These are phyloP conservation scores for Schizosaccharomyces japonicus DNA, from an alignment of 805 yeast genomes.

Conservation along the genomic window DNA sequence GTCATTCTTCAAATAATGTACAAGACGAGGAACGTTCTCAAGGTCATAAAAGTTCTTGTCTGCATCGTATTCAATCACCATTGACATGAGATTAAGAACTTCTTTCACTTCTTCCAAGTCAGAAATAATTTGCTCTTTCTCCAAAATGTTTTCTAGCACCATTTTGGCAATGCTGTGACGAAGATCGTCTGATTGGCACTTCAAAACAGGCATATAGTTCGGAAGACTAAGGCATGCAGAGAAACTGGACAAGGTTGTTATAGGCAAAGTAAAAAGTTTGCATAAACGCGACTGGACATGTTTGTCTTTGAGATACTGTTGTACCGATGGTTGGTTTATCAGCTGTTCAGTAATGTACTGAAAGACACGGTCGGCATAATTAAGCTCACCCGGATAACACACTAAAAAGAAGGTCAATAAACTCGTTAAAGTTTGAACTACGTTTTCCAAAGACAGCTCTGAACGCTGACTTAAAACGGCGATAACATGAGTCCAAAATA, in stretches of 20 bases:
- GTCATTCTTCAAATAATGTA: neutral
- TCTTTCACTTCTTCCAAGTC: neutral
- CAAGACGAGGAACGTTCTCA: neutral
- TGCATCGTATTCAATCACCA: neutral
- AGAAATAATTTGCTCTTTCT: slow-evolving; percentile 13
- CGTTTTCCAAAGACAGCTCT: slow-evolving; percentile 42
- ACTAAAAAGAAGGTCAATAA: slow-evolving; percentile 37
- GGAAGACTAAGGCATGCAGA: neutral
- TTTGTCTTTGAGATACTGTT: neutral
- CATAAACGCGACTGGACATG: neutral
- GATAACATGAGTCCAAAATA: slow-evolving; percentile 42
- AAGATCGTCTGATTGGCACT: neutral
- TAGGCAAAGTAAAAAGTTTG: slow-evolving; percentile 16
- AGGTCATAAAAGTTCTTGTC: neutral
- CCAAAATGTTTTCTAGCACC: slow-evolving; percentile 7
- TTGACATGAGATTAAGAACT: neutral
- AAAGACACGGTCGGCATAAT: slow-evolving; percentile 38
- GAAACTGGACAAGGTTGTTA: slow-evolving; percentile 3
- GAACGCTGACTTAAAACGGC: slow-evolving; percentile 34
- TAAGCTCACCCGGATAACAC: slow-evolving; percentile 39
- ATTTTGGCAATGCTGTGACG: neutral
- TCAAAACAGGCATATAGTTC: neutral
- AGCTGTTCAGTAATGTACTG: slow-evolving; percentile 17
- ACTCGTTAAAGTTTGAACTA: slow-evolving; percentile 39
- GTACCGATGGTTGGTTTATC: neutral